A percentile compares a stretch with the other conserved stretches of the same genome.
These are phyloP conservation scores for Penicillium longicatenatum DNA, from an alignment of 495 filamentous ascomycete species.

Conservation along the genomic window DNA sequence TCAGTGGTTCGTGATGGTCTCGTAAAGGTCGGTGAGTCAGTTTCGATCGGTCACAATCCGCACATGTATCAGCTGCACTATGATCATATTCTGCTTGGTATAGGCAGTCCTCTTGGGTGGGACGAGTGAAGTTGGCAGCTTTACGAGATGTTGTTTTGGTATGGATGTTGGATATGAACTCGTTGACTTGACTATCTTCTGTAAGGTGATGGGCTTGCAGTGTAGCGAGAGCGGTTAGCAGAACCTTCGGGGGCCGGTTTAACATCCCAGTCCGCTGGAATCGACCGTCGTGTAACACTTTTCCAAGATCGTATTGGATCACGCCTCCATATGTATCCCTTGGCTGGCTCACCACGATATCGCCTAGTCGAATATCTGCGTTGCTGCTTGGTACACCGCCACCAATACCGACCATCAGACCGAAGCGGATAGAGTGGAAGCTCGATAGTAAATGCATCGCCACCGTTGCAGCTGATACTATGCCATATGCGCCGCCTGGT, in stretches of 20 bases:
- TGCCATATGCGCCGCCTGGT: slow-evolving; percentile 32
- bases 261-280: slow-evolving; percentile 28
- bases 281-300: not conserved
- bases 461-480: slow-evolving; percentile 29
- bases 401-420: slow-evolving; percentile 48
- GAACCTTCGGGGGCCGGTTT: slow-evolving; percentile 3
- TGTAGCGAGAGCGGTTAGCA: slow-evolving; percentile 7
- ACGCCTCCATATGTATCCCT: slow-evolving; percentile 11
- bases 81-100: not conserved
- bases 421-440: slow-evolving; percentile 36
- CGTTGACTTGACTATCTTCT: not conserved
- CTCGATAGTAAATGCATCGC: slow-evolving; percentile 31
- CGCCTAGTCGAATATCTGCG: slow-evolving; percentile 18
- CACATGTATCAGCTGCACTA: not conserved
- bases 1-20: not conserved
- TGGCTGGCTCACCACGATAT: slow-evolving; percentile 27
- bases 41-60: not conserved
- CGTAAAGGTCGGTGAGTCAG: not conserved
- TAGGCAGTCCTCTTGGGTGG: not conserved
- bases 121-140: not conserved
- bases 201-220: not conserved
- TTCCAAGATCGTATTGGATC: slow-evolving; percentile 26
- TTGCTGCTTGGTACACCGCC: slow-evolving; percentile 34
- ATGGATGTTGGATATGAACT: not conserved
- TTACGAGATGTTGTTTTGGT: no score